Evolutionary conservation across 2,329 filamentous ascomycete genomes (phyloP).

Genomic region (Claviceps sp.): DNA sequence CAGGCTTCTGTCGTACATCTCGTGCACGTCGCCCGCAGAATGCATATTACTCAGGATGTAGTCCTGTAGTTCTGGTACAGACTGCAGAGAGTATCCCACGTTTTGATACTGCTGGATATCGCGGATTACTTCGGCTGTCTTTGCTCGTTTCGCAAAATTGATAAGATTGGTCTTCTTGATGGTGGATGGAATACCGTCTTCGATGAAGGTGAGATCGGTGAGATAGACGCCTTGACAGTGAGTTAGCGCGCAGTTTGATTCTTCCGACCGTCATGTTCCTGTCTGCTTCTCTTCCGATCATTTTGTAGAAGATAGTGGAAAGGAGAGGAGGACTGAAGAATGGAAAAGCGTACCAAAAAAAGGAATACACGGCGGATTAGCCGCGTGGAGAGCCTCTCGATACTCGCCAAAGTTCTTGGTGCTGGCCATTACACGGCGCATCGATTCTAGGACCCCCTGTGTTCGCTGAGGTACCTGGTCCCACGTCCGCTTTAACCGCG

Average conservation of each 20-base stretch:
- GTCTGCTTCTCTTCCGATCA: too few species aligned
- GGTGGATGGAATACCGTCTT: slow-evolving; percentile 91
- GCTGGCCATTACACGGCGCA: slow-evolving; percentile 91
- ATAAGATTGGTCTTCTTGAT: slow-evolving; percentile 95
- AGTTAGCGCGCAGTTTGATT: background rate
- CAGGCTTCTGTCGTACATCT: slow-evolving; percentile 98
- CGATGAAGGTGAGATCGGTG: slow-evolving; percentile 95
- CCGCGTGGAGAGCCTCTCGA: slow-evolving; percentile 78
- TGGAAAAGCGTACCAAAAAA: slow-evolving; percentile 64
- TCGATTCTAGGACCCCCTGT: slow-evolving; percentile 66
- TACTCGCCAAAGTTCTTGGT: slow-evolving; percentile 98
- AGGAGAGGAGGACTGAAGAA: too few species aligned
- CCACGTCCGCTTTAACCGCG: slow-evolving; percentile 88
- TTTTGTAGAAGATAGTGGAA: too few species aligned
- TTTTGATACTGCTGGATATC: slow-evolving; percentile 99
- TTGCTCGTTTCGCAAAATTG: slow-evolving; percentile 96
- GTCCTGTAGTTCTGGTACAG: slow-evolving; percentile 84
- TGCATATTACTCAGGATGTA: slow-evolving; percentile 97
- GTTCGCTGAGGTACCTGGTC: slow-evolving; percentile 81
- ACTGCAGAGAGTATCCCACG: slow-evolving; percentile 82
- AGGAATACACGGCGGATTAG: slow-evolving; percentile 92
- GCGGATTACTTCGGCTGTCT: slow-evolving; percentile 95
- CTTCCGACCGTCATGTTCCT: too few species aligned
- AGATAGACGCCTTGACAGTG: slow-evolving; percentile 60
- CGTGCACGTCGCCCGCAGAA: slow-evolving; percentile 86